phyloP scores from a whole-genome alignment of 164 flowering plant genomes.

The grape (Vitis vinifera) region ASM3070453v1 NC_081819.1:17579001-17579500 shows the following conservation, averaged over 20 bases:
- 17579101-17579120: slow-evolving; percentile 15
- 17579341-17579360: slow-evolving; percentile 33
- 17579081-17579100: background rate
- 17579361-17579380: slow-evolving; percentile 26
- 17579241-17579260: slow-evolving; percentile 32
- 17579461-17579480: slow-evolving; percentile 46
- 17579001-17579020: slow-evolving; percentile 12
- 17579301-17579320: slow-evolving; percentile 13
- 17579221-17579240: slow-evolving; percentile 37
- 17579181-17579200: slow-evolving; percentile 9
- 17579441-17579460: slow-evolving; percentile 47
- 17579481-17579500: slow-evolving; percentile 25
- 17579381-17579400: slow-evolving; percentile 28
- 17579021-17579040: slow-evolving; percentile 14
- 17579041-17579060: slow-evolving; percentile 7
- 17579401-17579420: slow-evolving; percentile 7
- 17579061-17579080: background rate
- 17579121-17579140: slow-evolving; percentile 31
- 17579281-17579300: slow-evolving; percentile 23
- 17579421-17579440: slow-evolving; percentile 28
- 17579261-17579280: slow-evolving; percentile 29
- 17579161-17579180: slow-evolving; percentile 31
- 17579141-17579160: slow-evolving; percentile 30
- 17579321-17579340: slow-evolving; percentile 31
- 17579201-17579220: slow-evolving; percentile 22